A percentile compares a stretch with the other conserved stretches of the same genome.
Conservation (phyloP, 768 basidiomycete species). For the Gloeopeniophorella convolvens region DNA sequence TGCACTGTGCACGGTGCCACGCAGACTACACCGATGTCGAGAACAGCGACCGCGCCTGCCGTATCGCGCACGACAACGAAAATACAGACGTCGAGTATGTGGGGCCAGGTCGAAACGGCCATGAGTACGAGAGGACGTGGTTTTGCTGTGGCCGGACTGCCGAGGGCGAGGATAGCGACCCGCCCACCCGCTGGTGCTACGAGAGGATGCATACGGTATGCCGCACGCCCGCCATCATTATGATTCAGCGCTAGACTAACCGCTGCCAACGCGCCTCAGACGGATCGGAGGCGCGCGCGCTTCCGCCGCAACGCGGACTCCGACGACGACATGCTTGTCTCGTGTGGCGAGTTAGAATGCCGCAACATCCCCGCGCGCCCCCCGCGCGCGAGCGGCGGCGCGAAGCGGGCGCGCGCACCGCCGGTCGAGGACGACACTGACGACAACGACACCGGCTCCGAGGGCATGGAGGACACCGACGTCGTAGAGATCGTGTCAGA, state of each 20-base stretch:
- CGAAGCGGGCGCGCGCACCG: constrained; percentile 23
- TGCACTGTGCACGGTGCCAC: constrained; percentile 75
- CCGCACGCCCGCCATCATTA: constrained; percentile 17
- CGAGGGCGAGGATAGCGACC: constrained; percentile 71
- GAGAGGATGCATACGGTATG: constrained; percentile 71
- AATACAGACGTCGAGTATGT: constrained; percentile 67
- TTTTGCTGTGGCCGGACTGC: constrained; percentile 66
- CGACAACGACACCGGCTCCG: constrained; percentile 24
- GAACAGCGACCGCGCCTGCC: constrained; percentile 60
- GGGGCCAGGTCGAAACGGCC: constrained; percentile 28
- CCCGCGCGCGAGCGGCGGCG: too few relatives aligned
- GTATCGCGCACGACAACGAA: constrained; percentile 71
- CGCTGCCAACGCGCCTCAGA: constrained; percentile 33
- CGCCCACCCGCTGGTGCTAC: constrained; percentile 81
- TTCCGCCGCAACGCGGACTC: constrained; percentile 70
- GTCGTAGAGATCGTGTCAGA: constrained; percentile 26
- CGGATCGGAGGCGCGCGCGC: constrained; percentile 64
- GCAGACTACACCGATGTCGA: constrained; percentile 62
- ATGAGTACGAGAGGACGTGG: constrained; percentile 50
- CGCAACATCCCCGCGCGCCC: constrained; percentile 31
- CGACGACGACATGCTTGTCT: constrained; percentile 57
- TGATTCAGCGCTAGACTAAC: background rate
- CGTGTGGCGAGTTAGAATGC: constrained; percentile 55
- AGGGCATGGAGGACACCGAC: constrained; percentile 28
- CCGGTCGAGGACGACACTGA: constrained; percentile 23